Percentiles rank a stretch among this genome's conserved stretches.
These are phyloP conservation scores for Boehmeria nivea DNA, from an alignment of 306 rosid species.

Conservation along the genomic window DNA sequence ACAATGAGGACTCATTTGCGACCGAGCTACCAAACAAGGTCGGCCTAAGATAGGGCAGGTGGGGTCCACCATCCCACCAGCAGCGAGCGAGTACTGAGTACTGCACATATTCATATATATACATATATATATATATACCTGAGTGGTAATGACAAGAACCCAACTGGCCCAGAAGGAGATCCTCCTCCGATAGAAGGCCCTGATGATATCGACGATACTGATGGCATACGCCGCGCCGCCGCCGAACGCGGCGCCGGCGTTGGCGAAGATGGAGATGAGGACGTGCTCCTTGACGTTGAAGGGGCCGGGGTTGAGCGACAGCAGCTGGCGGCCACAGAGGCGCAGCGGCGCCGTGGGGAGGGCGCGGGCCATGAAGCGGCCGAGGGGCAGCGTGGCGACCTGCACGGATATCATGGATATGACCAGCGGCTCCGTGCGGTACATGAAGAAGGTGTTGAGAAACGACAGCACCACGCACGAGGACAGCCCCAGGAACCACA, in stretches of 20 bases:
- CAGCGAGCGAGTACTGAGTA: no score
- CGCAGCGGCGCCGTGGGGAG: slow-evolving; percentile 38
- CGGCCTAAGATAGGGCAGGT: no score
- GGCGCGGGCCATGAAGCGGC: slow-evolving; percentile 57
- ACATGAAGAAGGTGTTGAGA: slow-evolving; percentile 73
- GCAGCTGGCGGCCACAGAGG: slow-evolving; percentile 18
- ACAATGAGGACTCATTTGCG: no score
- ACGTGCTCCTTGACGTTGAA: slow-evolving; percentile 41
- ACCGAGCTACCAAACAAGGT: no score
- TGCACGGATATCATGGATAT: slow-evolving; percentile 63
- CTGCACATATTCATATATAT: no score
- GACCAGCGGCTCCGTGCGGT: slow-evolving; percentile 62
- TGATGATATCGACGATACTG: slow-evolving; percentile 25
- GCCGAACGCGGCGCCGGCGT: slow-evolving; percentile 31
- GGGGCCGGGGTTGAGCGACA: slow-evolving; percentile 36
- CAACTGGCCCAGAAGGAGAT: slow-evolving; percentile 28
- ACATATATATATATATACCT: slow-evolving; percentile 11
- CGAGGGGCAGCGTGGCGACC: slow-evolving; percentile 65
- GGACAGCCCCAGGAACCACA: slow-evolving; percentile 65
- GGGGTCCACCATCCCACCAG: no score
- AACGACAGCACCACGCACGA: slow-evolving; percentile 64
- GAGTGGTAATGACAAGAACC: slow-evolving; percentile 27
- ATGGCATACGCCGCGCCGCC: slow-evolving; percentile 30
- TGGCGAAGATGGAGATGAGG: slow-evolving; percentile 32
- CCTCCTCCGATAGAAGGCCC: slow-evolving; percentile 29